Conservation (phyloP, 331 rosid genomes). For the Quercus phellos region DNA sequence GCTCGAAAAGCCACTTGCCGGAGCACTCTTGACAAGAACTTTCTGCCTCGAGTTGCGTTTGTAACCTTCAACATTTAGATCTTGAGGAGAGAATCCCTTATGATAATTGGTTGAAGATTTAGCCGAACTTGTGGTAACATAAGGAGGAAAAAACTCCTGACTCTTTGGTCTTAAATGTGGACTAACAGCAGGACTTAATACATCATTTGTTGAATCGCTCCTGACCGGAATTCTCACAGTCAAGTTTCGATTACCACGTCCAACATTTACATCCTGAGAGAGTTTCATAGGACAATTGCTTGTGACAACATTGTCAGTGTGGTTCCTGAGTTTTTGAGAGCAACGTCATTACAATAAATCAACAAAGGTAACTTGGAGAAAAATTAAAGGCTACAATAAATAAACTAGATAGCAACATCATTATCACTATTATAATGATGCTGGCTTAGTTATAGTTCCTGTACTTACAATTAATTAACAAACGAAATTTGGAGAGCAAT, state of each 20-base stretch:
- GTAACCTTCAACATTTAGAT: slow-evolving; percentile 20
- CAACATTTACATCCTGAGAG: slow-evolving; percentile 27
- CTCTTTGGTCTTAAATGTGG: slow-evolving; percentile 11
- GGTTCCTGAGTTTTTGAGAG: slow-evolving; percentile 35
- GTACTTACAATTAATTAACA: no score
- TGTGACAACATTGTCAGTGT: slow-evolving; percentile 22
- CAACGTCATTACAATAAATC: not conserved
- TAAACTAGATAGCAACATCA: no score
- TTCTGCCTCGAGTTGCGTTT: slow-evolving; percentile 22
- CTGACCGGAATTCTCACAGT: slow-evolving; percentile 25
- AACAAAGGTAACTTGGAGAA: not conserved
- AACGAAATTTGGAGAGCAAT: no score
- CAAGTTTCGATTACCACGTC: slow-evolving; percentile 19
- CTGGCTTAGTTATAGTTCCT: no score
- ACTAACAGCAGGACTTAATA: slow-evolving; percentile 16
- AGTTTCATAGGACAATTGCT: slow-evolving; percentile 24
- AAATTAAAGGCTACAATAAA: no score
- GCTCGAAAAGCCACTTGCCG: slow-evolving; percentile 45
- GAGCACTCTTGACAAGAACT: slow-evolving; percentile 57
- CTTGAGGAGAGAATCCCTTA: slow-evolving; percentile 35
- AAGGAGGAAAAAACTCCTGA: slow-evolving; percentile 10
- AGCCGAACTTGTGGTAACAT: slow-evolving; percentile 24
- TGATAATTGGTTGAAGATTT: slow-evolving; percentile 26
- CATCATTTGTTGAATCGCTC: slow-evolving; percentile 18
- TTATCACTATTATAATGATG: no score